Evolutionary conservation across 768 basidiomycete species (phyloP), one percentile per base, ranked within the genome.

Genomic region (Clavaria fumosa): DNA sequence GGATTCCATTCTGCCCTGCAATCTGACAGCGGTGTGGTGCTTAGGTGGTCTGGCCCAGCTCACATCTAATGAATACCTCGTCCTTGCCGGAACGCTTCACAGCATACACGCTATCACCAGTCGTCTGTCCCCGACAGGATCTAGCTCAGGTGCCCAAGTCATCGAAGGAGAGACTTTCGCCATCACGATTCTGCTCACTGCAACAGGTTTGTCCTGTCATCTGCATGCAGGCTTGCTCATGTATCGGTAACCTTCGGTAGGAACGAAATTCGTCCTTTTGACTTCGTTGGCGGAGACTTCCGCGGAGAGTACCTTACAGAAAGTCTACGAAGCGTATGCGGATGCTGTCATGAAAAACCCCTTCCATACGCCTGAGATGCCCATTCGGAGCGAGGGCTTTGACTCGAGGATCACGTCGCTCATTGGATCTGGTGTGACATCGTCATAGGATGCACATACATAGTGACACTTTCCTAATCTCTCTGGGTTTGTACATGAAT

Each of bases 311-410:
- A 63, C 80, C 15, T 62, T 99, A 27, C 78, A 80, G 49, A 84
- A 77, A 54, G 77, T 89, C 33, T 97, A 97, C 57, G 89, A 96
- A 54, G 74, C 72, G 14, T 99, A 96, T 54, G 70, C 91, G 1
- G 95, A 97, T 52, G 76, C 83, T 1, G 90, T 90, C 38, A 93
- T 96, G 86, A 96, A 97, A 66, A 96, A 96, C 52, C 95, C 95
- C 1, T 99, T 99, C 58, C 89, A 97, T 56, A 93, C 89, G 4
- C 84, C 83, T n/a, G 95, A 97, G 55, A 99, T 97, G 93, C 95
- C 95, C 2, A 90, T 97, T 46, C 74, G 95, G 33, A 88, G 68
- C 31, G 85, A 89, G 47, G 75, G 72, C 12, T 97, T 97, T 51
- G 93, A 97, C 50, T 59, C 59, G 39, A 70, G 75, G 31, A 73